A percentile compares a stretch with the other conserved stretches of the same genome.
Evolutionary conservation across 495 filamentous ascomycete genomes (phyloP).

Genomic region (Aspergillus bridgeri): DNA sequence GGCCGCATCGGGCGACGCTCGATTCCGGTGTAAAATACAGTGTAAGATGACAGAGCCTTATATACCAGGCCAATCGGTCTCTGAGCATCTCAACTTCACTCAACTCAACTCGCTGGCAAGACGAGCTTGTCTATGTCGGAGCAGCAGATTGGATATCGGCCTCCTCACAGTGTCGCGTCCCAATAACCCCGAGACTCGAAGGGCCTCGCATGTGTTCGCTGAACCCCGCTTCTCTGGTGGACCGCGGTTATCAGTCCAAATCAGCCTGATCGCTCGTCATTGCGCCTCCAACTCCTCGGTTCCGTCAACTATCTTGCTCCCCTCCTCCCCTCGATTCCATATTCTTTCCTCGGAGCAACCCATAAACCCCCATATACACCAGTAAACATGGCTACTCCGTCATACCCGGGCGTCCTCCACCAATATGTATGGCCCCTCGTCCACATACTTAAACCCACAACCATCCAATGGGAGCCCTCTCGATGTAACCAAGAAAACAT

Average conservation of each 20-base stretch:
- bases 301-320: neutral
- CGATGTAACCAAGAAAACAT: too few relatives aligned
- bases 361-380: neutral
- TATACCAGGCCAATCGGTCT: too few relatives aligned
- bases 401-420: constrained; percentile 35
- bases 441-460: neutral
- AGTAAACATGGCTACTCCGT: constrained; percentile 13
- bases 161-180: too few relatives aligned
- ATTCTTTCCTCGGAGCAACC: neutral
- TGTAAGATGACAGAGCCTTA: too few relatives aligned
- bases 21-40: too few relatives aligned
- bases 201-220: neutral
- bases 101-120: too few relatives aligned
- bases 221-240: neutral
- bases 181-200: neutral
- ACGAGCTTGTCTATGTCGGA: too few relatives aligned
- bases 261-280: neutral
- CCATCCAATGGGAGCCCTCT: neutral
- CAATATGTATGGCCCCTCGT: constrained; percentile 31
- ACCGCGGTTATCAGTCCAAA: neutral
- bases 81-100: too few relatives aligned
- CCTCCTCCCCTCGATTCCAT: neutral
- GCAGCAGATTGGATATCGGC: too few relatives aligned
- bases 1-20: too few relatives aligned
- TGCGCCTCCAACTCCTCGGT: neutral